Base-by-base conservation (phyloP, 2,329 filamentous ascomycete species). In the Whalleya microplaca region DNA sequence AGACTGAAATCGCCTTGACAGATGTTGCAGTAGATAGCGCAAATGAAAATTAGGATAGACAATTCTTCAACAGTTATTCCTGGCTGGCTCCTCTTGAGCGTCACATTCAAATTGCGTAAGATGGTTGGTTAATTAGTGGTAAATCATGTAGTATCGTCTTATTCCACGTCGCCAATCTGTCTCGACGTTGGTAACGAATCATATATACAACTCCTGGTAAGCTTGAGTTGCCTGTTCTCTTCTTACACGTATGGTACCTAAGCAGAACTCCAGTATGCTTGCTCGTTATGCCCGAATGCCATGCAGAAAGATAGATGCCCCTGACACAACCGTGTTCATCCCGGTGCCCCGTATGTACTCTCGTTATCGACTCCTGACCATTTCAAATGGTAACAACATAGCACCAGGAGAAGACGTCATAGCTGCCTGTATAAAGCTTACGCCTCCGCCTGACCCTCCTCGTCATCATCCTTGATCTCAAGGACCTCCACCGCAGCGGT, bases 371-470 rank as follows among this genome's bases (percentile, higher is more conserved):
- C 32, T 12, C 32, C 32, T 37, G 10, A 16, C 10, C 14, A 37
- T 37, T 37, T 3, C 14, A 37, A 3, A 16, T 29, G 14, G 23
- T 27, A 27, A 27, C 4, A 4, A 27, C 4, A 9, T 47, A 40
- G 50, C 55, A 14, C 42, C 48, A 1, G 49, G 32, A 37, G 32
- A 37, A 37, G 14, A 3, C 32, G 14, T n/a, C 7, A 12, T 37
- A 8, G 32, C 3, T 12, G 32, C 14, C 14, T 14, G 8, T 37
- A 5, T 12, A 12, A 8, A 14, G 32, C 32, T 37, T 3, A 12
- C 8, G 32, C 90, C 61, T 93, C 76, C 57, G 43, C 49, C 47
- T 55, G 41, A n/a, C 27, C 46, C 41, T 46, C 40, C 55, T 47
- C 43, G 20, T 49, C 48, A 29, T 41, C 41, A 19, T 48, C 20